Conservation (phyloP, 106 monocot genomes). For the Dioscorea alata region DNA sequence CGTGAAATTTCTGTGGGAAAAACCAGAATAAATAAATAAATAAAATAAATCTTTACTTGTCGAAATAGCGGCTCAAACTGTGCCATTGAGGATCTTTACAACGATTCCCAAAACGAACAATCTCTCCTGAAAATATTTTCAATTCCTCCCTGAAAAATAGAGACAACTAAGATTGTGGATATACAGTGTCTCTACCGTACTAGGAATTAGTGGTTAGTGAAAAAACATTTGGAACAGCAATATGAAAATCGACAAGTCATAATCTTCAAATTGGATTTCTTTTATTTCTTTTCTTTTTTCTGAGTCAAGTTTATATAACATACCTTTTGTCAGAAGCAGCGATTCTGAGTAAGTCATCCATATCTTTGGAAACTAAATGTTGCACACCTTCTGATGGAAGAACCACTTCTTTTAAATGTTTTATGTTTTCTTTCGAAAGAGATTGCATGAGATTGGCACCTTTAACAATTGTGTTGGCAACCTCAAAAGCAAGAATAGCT, state of each 20-base stretch:
- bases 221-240: too few relatives aligned
- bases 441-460: conserved; percentile 84
- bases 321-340: conserved; percentile 88
- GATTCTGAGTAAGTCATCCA: conserved; percentile 67
- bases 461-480: conserved; percentile 90
- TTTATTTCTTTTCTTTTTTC: too few relatives aligned
- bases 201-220: too few relatives aligned
- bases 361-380: conserved; percentile 69
- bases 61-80: conserved; percentile 85
- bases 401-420: conserved; percentile 65
- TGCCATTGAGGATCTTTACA: conserved; percentile 96
- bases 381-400: conserved; percentile 89
- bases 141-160: conserved; percentile 68
- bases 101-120: conserved; percentile 82
- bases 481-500: conserved; percentile 86
- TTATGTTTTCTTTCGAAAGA: conserved; percentile 71
- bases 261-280: too few relatives aligned
- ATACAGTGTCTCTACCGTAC: too few relatives aligned
- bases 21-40: not conserved
- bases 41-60: conserved; percentile 41
- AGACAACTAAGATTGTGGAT: not conserved
- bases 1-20: not conserved
- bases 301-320: not conserved
- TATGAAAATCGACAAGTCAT: too few relatives aligned
- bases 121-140: conserved; percentile 70